phyloP scores from a whole-genome alignment of 768 basidiomycete genomes.

The Nidula microcarpa region DNA sequence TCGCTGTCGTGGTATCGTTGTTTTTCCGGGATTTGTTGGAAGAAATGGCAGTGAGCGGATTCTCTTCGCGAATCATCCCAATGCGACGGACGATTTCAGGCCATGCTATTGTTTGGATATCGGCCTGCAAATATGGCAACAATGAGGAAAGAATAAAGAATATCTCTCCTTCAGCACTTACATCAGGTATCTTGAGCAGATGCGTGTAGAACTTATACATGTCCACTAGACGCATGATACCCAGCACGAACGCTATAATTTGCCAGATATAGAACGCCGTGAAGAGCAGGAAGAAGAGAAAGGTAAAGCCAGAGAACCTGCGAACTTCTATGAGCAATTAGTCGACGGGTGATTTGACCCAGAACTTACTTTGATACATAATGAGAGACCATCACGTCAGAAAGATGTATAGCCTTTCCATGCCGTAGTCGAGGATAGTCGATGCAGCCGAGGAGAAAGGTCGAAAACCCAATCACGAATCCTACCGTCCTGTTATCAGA shows the following conservation, averaged over 20 bases:
- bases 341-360: neutral
- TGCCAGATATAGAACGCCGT: slow-evolving; percentile 89
- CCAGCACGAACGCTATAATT: slow-evolving; percentile 72
- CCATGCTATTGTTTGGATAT: slow-evolving; percentile 98
- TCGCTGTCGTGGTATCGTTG: slow-evolving; percentile 70
- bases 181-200: slow-evolving; percentile 92
- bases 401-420: slow-evolving; percentile 63
- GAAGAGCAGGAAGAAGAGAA: slow-evolving; percentile 83
- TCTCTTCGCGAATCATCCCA: slow-evolving; percentile 84
- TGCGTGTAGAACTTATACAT: slow-evolving; percentile 98
- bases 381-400: slow-evolving; percentile 76
- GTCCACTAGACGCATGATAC: slow-evolving; percentile 76
- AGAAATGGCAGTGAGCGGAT: slow-evolving; percentile 86
- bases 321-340: neutral
- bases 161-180: slow-evolving; percentile 27
- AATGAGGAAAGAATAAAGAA: slow-evolving; percentile 7
- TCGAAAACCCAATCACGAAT: slow-evolving; percentile 98
- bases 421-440: slow-evolving; percentile 82
- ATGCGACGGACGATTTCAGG: slow-evolving; percentile 91
- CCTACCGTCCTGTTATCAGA: slow-evolving; percentile 75
- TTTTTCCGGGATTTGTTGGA: slow-evolving; percentile 47
- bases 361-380: slow-evolving; percentile 78
- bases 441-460: slow-evolving; percentile 91
- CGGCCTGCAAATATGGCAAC: slow-evolving; percentile 51
- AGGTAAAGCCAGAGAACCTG: slow-evolving; percentile 82